Evolutionary conservation across 2,329 filamentous ascomycete genomes (phyloP).

Genomic region (Trichoderma asperellum): DNA sequence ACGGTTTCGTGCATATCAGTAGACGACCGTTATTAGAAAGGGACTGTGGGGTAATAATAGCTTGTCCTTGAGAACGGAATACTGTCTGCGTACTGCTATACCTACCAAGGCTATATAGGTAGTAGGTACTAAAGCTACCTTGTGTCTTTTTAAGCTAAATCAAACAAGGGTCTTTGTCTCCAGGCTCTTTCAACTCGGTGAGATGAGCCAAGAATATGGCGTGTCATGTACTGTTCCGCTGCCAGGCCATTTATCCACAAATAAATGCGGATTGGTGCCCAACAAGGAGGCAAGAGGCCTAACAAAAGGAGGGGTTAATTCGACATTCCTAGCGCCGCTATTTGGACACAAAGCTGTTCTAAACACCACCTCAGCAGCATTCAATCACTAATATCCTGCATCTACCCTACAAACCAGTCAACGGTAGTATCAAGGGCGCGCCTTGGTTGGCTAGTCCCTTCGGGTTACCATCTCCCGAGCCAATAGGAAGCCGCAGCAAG

Average conservation of each 20-base stretch:
- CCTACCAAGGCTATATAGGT: too few species aligned
- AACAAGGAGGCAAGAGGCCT: background rate
- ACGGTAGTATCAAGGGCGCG: slow-evolving; percentile 7
- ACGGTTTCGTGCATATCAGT: background rate
- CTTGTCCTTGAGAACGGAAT: background rate
- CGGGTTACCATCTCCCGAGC: background rate
- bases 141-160: background rate
- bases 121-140: background rate
- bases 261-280: background rate
- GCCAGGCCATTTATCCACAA: background rate
- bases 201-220: background rate
- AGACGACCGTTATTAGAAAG: background rate
- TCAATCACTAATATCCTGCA: background rate
- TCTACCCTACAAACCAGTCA: background rate
- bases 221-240: background rate
- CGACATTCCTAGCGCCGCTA: background rate
- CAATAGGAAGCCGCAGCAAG: background rate
- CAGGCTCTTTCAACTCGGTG: background rate
- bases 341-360: background rate
- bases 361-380: background rate
- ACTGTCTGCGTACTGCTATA: background rate
- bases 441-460: background rate
- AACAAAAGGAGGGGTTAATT: background rate
- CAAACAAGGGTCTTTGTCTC: background rate
- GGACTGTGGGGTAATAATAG: background rate